phyloP scores from a whole-genome alignment of 257 asterid genomes.

The Solanum appendiculatum region DNA sequence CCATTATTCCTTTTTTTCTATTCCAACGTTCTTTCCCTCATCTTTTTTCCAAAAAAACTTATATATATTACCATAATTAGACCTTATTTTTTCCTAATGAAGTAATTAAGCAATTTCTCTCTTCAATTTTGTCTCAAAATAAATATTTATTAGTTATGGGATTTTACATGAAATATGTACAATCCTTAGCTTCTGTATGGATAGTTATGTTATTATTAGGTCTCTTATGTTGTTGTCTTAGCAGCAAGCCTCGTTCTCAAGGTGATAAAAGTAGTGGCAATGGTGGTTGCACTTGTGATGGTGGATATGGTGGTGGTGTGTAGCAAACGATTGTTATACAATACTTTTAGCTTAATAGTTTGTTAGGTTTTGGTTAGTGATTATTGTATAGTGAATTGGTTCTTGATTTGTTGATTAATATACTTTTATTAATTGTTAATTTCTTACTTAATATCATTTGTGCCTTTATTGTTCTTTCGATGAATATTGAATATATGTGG shows the following conservation, averaged over 20 bases:
- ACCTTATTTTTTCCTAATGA: not conserved
- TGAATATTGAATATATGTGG: not conserved
- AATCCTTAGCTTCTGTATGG: constrained; percentile 1
- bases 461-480: not conserved
- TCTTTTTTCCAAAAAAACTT: not conserved
- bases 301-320: not conserved
- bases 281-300: constrained; percentile 15
- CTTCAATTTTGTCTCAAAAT: not conserved
- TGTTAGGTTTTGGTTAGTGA: not conserved
- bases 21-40: not conserved
- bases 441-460: not conserved
- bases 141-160: not conserved
- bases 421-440: not conserved
- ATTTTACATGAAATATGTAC: constrained; percentile 5
- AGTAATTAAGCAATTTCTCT: not conserved
- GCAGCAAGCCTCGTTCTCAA: constrained; percentile 5
- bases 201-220: constrained; percentile 10
- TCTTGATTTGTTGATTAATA: not conserved
- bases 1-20: not conserved
- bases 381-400: not conserved
- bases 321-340: not conserved
- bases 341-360: not conserved
- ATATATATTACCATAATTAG: not conserved
- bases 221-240: constrained; percentile 13
- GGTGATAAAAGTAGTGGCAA: not conserved